A percentile compares a stretch with the other conserved stretches of the same genome.
These are phyloP conservation scores for Elsinoe ampelina DNA, from an alignment of 2,329 filamentous ascomycete genomes.

Conservation along the genomic window DNA sequence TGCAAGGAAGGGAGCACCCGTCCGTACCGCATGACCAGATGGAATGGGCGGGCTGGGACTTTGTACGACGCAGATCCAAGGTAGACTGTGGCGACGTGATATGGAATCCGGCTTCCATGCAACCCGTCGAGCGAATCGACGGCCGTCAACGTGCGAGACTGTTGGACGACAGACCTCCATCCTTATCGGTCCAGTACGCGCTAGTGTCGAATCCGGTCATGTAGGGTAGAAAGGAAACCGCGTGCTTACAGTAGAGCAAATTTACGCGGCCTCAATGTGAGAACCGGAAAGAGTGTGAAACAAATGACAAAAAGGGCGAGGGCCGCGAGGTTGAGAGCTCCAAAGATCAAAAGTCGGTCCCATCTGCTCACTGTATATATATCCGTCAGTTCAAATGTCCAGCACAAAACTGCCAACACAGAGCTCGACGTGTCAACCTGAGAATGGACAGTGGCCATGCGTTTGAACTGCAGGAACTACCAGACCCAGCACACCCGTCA, in stretches of 20 bases:
- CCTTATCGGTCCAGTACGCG: background rate
- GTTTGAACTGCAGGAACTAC: slow-evolving; percentile 13
- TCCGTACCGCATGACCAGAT: slow-evolving; percentile 17
- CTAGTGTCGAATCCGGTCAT: background rate
- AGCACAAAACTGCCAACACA: slow-evolving; percentile 20
- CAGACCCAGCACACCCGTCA: background rate
- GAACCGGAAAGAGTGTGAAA: slow-evolving; percentile 79
- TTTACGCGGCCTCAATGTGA: slow-evolving; percentile 75
- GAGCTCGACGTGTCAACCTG: slow-evolving; percentile 13
- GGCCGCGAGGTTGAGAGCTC: slow-evolving; percentile 79
- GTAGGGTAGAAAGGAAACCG: slow-evolving; percentile 28
- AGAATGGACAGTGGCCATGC: slow-evolving; percentile 12
- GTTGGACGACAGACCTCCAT: background rate
- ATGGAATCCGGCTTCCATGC: slow-evolving; percentile 6
- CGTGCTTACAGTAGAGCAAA: slow-evolving; percentile 85
- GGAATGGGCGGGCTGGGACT: background rate
- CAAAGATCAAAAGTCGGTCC: slow-evolving; percentile 91
- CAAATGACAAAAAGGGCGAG: slow-evolving; percentile 86
- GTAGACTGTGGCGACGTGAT: slow-evolving; percentile 13
- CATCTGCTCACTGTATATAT: slow-evolving; percentile 74
- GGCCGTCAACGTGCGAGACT: background rate
- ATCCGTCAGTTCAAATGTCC: slow-evolving; percentile 25
- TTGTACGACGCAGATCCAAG: slow-evolving; percentile 1
- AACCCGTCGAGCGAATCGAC: slow-evolving; percentile 5
- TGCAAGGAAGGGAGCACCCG: slow-evolving; percentile 16